Percentiles rank a stretch among this genome's conserved stretches.
Evolutionary conservation across 306 rosid species (phyloP).

Genomic region (Casuarina glauca): DNA sequence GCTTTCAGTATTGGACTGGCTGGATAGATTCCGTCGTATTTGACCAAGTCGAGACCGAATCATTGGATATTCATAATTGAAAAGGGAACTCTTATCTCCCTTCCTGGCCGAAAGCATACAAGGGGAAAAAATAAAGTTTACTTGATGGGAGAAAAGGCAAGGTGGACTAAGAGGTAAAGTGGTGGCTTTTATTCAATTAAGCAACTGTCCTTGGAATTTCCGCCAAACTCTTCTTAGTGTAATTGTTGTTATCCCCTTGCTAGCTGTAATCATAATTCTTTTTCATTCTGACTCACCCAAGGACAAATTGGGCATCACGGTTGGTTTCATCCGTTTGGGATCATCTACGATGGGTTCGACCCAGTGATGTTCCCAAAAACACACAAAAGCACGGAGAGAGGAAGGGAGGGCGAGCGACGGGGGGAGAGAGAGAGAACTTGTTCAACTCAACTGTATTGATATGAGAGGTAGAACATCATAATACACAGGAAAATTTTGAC

Average conservation of each 20-base stretch:
- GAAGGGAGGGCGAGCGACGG: constrained; percentile 3
- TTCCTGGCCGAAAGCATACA: not conserved
- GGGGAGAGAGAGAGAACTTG: constrained; percentile 12
- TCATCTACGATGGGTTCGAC: not conserved
- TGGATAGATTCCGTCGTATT: constrained; percentile 16
- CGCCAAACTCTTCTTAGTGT: constrained; percentile 1
- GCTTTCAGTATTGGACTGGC: constrained; percentile 50
- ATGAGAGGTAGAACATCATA: constrained; percentile 39
- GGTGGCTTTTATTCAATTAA: no score
- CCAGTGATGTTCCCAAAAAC: not conserved
- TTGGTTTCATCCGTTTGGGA: not conserved
- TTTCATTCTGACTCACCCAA: constrained; percentile 26
- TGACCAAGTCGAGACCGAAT: constrained; percentile 9
- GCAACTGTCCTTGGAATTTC: not conserved
- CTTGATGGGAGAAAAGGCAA: constrained; percentile 26
- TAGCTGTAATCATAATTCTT: constrained; percentile 15
- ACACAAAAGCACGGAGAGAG: not conserved
- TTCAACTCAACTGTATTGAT: constrained; percentile 35
- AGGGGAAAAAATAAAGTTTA: not conserved
- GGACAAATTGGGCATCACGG: not conserved
- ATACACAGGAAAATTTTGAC: constrained; percentile 47
- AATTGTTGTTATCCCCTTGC: constrained; percentile 27
- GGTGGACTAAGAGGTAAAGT: constrained; percentile 23
- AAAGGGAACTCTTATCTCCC: not conserved
- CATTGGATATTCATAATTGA: constrained; percentile 32